phyloP scores from a whole-genome alignment of 2,329 filamentous ascomycete species.

The Cordyceps tenuipes region DNA sequence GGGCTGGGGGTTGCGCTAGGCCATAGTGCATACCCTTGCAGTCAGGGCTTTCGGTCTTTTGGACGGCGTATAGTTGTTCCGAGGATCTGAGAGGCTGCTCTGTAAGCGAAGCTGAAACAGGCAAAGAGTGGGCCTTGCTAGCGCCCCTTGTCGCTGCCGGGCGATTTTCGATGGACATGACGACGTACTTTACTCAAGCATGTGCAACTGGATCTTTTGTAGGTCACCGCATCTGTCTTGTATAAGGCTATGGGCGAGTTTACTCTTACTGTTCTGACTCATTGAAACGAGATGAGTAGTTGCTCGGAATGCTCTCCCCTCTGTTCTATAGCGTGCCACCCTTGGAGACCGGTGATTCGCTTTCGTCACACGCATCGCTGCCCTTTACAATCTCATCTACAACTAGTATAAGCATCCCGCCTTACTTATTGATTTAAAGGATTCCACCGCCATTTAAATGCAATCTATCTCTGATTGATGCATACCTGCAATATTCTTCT shows the following conservation, averaged over 20 bases:
- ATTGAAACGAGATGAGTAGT: neutral
- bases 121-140: neutral
- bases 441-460: neutral
- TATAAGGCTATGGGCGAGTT: neutral
- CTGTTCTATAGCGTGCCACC: neutral
- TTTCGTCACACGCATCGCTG: neutral
- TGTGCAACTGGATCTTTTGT: neutral
- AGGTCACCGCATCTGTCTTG: neutral
- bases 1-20: slow-evolving; percentile 33
- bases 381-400: neutral
- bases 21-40: slow-evolving; percentile 24
- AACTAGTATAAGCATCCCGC: neutral
- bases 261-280: neutral
- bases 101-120: slow-evolving; percentile 1
- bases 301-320: neutral
- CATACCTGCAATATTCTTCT: neutral
- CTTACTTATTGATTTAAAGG: neutral
- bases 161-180: neutral
- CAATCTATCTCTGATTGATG: neutral
- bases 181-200: neutral
- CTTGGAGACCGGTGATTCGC: neutral
- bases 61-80: slow-evolving; percentile 1
- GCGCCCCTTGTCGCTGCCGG: neutral
- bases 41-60: slow-evolving; percentile 18
- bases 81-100: neutral